These are phyloP conservation scores for Leptodontidium sp. DNA, from an alignment of 2,329 filamentous ascomycete genomes.

Conservation along the genomic window DNA sequence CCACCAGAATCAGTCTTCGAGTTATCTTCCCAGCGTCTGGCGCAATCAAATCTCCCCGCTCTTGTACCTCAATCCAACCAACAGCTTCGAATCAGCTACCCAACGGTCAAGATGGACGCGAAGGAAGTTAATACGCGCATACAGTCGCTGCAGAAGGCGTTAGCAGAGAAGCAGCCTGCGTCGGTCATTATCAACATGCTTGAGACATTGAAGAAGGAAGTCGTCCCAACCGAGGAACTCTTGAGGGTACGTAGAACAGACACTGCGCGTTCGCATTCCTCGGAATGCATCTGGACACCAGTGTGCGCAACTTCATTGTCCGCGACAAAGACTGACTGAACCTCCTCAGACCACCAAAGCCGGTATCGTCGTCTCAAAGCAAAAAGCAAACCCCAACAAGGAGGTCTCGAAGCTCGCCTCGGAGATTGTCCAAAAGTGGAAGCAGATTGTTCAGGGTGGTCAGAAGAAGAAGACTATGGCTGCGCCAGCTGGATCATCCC, in stretches of 20 bases:
- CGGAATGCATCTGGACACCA: constrained; percentile 3
- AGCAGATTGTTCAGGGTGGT: constrained; percentile 75
- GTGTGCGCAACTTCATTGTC: not conserved
- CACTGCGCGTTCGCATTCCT: constrained; percentile 41
- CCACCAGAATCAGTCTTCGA: not conserved
- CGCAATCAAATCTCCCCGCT: not conserved
- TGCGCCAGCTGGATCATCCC: constrained; percentile 32
- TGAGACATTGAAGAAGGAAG: constrained; percentile 79
- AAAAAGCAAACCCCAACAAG: constrained; percentile 78
- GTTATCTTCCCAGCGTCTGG: not conserved
- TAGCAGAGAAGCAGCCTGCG: constrained; percentile 76
- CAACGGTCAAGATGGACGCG: constrained; percentile 40
- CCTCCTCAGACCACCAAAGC: constrained; percentile 77
- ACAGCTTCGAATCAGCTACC: not conserved
- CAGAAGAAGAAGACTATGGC: constrained; percentile 58
- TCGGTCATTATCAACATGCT: constrained; percentile 77
- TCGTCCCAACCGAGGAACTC: constrained; percentile 87
- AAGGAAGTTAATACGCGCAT: constrained; percentile 44
- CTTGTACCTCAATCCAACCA: not conserved
- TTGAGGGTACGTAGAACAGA: constrained; percentile 69
- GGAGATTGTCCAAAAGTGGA: constrained; percentile 90
- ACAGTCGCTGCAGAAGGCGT: constrained; percentile 77
- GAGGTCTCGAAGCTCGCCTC: constrained; percentile 79
- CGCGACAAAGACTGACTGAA: constrained; percentile 27
- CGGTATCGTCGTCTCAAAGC: constrained; percentile 87